Evolutionary conservation across 495 filamentous ascomycete genomes (phyloP), one percentile per base, ranked within the genome.

Genomic region (Physcia stellaris): DNA sequence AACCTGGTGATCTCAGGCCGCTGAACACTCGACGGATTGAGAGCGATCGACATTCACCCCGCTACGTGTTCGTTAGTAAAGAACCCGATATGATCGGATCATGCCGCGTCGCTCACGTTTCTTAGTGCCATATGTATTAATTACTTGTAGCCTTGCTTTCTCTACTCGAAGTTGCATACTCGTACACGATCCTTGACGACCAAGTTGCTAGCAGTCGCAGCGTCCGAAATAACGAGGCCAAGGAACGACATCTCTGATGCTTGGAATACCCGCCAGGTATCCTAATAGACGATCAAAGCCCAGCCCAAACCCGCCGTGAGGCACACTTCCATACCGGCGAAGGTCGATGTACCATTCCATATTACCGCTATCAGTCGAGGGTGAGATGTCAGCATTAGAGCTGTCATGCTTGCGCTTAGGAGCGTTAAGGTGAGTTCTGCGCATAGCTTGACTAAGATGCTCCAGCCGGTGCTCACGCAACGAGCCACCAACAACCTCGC

Each of bases 331-430:
- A 76, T 85, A 98, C 40, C 82, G 79, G 33, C 90, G 79, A 32
- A 98, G 69, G 52, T 98, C 90, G n/a, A 84, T 61, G 55, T 96
- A 98, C 90, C 90, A 98, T 43, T 81, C 70, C 11, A 98, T 66
- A 45, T 60, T 62, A 16, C 65, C 64, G 6, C 69, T 53, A 35
- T 70, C 63, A 20, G 26, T 9, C 21, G 43, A 47, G 10, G 48
- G 22, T 23, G 20, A 24, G 2, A 28, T n/a, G 16, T 24, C 19
- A 12, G 12, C 4, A 7, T 37, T 19, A 11, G 11, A 40, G 16
- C 15, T 20, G 16, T 2, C 22, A 3, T 0, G 5, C 6, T 2
- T 16, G 13, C 26, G 37, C 20, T 4, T 17, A 9, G 37, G 6
- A 28, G 22, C 16, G 20, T 50, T 39, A 11, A 40, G 24, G n/a